A percentile compares a stretch with the other conserved stretches of the same genome.
These are phyloP conservation scores for Colletotrichum chlorophyti DNA, from an alignment of 2,329 filamentous ascomycete species.

Conservation along the genomic window DNA sequence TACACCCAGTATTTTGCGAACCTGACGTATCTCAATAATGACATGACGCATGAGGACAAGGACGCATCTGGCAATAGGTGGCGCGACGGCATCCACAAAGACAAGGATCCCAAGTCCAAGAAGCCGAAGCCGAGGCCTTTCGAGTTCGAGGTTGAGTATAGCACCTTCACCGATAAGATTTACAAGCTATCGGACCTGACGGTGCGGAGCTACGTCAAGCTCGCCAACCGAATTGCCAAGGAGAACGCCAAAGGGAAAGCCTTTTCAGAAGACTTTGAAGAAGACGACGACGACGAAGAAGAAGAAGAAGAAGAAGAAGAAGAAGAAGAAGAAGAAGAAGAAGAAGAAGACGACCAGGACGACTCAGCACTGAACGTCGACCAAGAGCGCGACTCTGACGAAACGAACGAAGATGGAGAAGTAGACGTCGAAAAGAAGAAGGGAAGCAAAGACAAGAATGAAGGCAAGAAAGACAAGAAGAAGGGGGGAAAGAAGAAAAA, in stretches of 20 bases:
- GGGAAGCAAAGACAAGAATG: conserved; percentile 49
- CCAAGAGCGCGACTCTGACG: too few relatives aligned
- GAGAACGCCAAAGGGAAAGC: conserved; percentile 32
- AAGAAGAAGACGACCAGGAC: conserved; percentile 35
- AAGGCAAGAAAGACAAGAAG: conserved; percentile 52
- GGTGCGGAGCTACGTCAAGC: conserved; percentile 77
- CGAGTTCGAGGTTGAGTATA: conserved; percentile 83
- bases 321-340: conserved; percentile 38
- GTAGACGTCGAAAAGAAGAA: conserved; percentile 53
- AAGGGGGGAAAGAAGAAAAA: conserved; percentile 60
- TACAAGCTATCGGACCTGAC: conserved; percentile 86
- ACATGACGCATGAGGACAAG: conserved; percentile 50
- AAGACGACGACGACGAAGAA: conserved; percentile 33
- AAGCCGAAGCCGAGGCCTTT: conserved; percentile 70
- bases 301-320: conserved; percentile 35
- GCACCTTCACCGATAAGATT: conserved; percentile 76
- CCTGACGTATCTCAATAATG: conserved; percentile 86
- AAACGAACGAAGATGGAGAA: conserved; percentile 35
- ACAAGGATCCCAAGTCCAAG: conserved; percentile 60
- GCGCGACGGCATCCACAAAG: conserved; percentile 69
- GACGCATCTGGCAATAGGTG: conserved; percentile 52
- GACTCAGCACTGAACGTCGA: too few relatives aligned
- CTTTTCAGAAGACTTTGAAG: conserved; percentile 35
- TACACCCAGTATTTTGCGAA: conserved; percentile 96
- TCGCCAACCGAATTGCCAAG: conserved; percentile 80